Evolutionary conservation across 495 filamentous ascomycete genomes (phyloP), one percentile per base, ranked within the genome.

Genomic region (Hyphodiscus hymeniophilus): DNA sequence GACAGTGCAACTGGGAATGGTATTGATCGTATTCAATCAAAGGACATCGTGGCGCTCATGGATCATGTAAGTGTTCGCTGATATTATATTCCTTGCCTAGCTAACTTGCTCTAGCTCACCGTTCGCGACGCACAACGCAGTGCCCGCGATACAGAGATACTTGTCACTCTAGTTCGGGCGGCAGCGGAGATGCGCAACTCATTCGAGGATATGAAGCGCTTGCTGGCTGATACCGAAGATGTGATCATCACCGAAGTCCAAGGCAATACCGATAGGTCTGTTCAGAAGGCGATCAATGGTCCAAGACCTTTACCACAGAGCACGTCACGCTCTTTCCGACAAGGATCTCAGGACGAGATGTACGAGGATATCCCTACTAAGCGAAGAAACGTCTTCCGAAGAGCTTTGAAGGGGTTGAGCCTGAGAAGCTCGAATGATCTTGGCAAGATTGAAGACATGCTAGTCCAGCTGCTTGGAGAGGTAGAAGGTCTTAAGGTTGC

Each of bases 11-110:
- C 87, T 5, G 92, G 94, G 22, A 79, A 74, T 41, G 91, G 90
- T 26, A 85, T 95, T 50, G 90, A 97, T 51, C 74, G 82, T 32
- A 99, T 99, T 48, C 82, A 99, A 63, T 95, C 88, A 5, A 91
- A 95, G 66, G 94, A 99, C 61, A 94, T 99, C 57, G 82, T 97
- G 53, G 89, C 92, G 33, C 70, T 99, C 21, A 97, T 99, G 92
- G 90, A 99, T 60, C 92, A 94, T 63, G 81, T 85, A 72, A 77
- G 81, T 69, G n/a, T 24, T 30, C 35, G 28, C 41, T 32, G 0
- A 32, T 7, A 38, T 36, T 17, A 38, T 24, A 16, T 3, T 15
- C 24, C 12, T 11, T 21, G 21, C 13, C 31, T 61, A 44, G n/a
- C 64, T 80, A 50, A 79, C 60, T n/a, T 6, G 18, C 31, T 57